phyloP scores from a whole-genome alignment of 2,329 filamentous ascomycete species.

The Colletotrichum theobromicola region DNA sequence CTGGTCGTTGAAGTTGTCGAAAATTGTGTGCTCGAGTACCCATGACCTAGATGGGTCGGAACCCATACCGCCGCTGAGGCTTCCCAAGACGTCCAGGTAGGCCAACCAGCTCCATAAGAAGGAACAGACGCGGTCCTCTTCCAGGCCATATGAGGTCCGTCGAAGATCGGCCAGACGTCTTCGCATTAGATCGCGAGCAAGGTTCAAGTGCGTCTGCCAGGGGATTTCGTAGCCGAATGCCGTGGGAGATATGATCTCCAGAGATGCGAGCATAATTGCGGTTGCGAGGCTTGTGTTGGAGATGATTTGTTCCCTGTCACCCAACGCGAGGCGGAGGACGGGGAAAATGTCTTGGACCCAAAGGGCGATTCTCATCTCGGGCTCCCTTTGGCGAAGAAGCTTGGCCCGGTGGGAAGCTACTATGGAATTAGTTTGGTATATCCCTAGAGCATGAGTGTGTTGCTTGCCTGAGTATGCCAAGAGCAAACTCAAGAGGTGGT shows the following conservation, averaged over 20 bases:
- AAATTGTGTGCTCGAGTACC: slow-evolving; percentile 56
- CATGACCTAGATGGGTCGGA: slow-evolving; percentile 55
- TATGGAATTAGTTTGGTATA: background rate
- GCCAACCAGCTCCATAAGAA: slow-evolving; percentile 85
- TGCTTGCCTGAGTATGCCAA: slow-evolving; percentile 71
- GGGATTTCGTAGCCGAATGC: slow-evolving; percentile 81
- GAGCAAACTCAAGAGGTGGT: slow-evolving; percentile 76
- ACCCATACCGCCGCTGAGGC: slow-evolving; percentile 64
- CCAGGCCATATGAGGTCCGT: slow-evolving; percentile 40
- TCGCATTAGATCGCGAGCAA: slow-evolving; percentile 77
- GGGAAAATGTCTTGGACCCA: slow-evolving; percentile 85
- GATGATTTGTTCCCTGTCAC: slow-evolving; percentile 64
- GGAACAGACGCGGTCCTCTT: slow-evolving; percentile 66
- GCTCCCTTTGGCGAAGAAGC: slow-evolving; percentile 75
- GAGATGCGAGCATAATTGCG: slow-evolving; percentile 82
- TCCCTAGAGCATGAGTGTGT: background rate
- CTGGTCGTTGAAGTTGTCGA: slow-evolving; percentile 57
- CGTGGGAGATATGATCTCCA: slow-evolving; percentile 83
- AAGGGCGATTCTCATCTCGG: slow-evolving; percentile 76
- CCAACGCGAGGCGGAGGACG: slow-evolving; percentile 70
- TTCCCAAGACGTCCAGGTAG: slow-evolving; percentile 81
- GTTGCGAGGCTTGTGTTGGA: slow-evolving; percentile 79
- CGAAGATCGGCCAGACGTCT: slow-evolving; percentile 53
- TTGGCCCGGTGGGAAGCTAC: slow-evolving; percentile 78
- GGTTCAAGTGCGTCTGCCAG: slow-evolving; percentile 80